Evolutionary conservation across 2,329 filamentous ascomycete species (phyloP), one percentile per base, ranked within the genome.

Genomic region (Neophaeococcomyces mojaviensis): DNA sequence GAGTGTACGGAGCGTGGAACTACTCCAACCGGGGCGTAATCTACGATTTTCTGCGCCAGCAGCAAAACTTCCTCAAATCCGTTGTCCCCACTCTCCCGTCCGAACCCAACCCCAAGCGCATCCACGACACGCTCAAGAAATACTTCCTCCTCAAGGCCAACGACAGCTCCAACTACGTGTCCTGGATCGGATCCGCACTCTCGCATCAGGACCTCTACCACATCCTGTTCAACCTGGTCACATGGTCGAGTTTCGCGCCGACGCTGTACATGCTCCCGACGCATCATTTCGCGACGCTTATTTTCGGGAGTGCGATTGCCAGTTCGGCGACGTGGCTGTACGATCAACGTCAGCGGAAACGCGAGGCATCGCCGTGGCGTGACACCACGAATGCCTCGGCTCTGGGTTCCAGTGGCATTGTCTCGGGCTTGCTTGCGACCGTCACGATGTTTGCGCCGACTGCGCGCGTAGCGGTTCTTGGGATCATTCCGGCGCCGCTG

Each of bases 1-100:
- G 40, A 31, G 28, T 48, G 6, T 48, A 34, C 40, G 32, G 15
- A 13, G 32, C 33, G 2, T 48, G 41, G 39, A 44, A 45, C 40
- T 44, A 48, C 31, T 31, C 37, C 19, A 20, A 20, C 6, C 26
- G 37, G n/a, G 44, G 38, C 13, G 7, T 24, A 3, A 24, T 42
- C 16, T 42, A 47, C 44, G 22, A 34, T n/a, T 12, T 31, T 4
- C 15, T 40, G 37, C 16, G 20, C 15, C 9, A 38, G 13, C n/a
- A 12, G 4, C n/a, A n/a, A n/a, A 32, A 8, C 3, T 15, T 8
- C 15, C 24, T 33, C 16, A 32, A 33, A 15, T 4, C 13, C 10
- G n/a, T 15, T 15, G 9, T 13, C 22, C 28, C 26, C 31, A 3
- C 26, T 19, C n/a, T 15, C 39, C 16, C 19, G 9, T 5, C 5